A percentile compares a stretch with the other conserved stretches of the same genome.
Conservation (phyloP, 2,329 filamentous ascomycete genomes). For the Botryotinia convoluta region DNA sequence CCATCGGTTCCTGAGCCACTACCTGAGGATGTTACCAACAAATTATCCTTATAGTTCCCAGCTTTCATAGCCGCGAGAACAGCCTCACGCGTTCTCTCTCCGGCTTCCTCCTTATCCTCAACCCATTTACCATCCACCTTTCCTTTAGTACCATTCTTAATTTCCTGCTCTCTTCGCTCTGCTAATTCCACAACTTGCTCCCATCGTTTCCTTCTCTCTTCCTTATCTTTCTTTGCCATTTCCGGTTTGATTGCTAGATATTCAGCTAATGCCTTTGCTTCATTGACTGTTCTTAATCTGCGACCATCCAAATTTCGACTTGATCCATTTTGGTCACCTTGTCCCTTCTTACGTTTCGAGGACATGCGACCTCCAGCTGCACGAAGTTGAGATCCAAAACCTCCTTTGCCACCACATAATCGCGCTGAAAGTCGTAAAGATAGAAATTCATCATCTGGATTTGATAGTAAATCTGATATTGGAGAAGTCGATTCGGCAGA, state of each 20-base stretch:
- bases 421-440: constrained; percentile 77
- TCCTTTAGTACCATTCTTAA: constrained; percentile 68
- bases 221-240: constrained; percentile 93
- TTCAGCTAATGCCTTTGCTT: constrained; percentile 92
- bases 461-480: constrained; percentile 61
- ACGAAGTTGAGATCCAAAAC: constrained; percentile 94
- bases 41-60: constrained; percentile 60
- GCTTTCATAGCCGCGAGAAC: constrained; percentile 68
- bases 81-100: constrained; percentile 76
- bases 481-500: constrained; percentile 50
- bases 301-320: constrained; percentile 92
- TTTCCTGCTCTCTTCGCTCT: constrained; percentile 78
- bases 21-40: constrained; percentile 43
- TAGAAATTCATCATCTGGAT: constrained; percentile 64
- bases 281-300: constrained; percentile 83
- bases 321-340: constrained; percentile 81
- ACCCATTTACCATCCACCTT: constrained; percentile 89
- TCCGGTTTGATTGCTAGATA: constrained; percentile 95
- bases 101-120: constrained; percentile 88
- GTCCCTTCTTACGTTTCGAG: constrained; percentile 77
- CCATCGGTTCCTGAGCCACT: constrained; percentile 38
- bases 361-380: constrained; percentile 98
- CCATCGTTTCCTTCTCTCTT: constrained; percentile 80
- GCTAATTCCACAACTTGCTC: constrained; percentile 83
- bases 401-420: constrained; percentile 90